These are phyloP conservation scores for Platanthera zijinensis DNA, from an alignment of 106 monocot species.

Conservation along the genomic window DNA sequence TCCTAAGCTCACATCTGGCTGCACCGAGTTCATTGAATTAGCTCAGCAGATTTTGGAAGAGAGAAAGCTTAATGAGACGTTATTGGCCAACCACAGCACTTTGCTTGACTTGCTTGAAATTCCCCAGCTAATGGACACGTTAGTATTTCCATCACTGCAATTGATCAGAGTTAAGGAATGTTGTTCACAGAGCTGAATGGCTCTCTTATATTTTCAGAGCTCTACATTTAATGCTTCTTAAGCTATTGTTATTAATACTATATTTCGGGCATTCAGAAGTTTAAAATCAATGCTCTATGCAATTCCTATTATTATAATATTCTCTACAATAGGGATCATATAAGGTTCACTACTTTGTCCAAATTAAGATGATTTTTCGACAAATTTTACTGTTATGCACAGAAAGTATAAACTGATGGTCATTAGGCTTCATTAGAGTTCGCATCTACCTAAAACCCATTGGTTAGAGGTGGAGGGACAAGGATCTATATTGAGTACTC, in stretches of 20 bases:
- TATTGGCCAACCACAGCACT: slow-evolving; percentile 82
- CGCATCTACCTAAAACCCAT: too few relatives aligned
- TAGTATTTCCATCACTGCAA: slow-evolving; percentile 12
- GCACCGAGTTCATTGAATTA: slow-evolving; percentile 83
- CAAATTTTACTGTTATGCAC: too few relatives aligned
- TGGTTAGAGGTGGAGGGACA: too few relatives aligned
- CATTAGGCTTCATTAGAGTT: too few relatives aligned
- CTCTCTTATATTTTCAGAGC: slow-evolving; percentile 3
- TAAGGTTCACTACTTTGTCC: not conserved
- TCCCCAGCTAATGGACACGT: slow-evolving; percentile 99
- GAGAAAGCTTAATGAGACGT: slow-evolving; percentile 79
- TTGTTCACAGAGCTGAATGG: not conserved
- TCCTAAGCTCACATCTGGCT: slow-evolving; percentile 80
- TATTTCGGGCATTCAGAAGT: not conserved
- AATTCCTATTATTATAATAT: not conserved
- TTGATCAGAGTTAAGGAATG: not conserved
- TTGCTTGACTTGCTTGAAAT: slow-evolving; percentile 95
- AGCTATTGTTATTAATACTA: not conserved
- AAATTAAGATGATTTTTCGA: not conserved
- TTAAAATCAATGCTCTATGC: not conserved
- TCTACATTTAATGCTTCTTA: too few relatives aligned
- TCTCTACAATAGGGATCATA: not conserved
- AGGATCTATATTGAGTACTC: too few relatives aligned
- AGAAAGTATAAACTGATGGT: too few relatives aligned
- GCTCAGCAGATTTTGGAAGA: slow-evolving; percentile 94